Evolutionary conservation across 768 basidiomycete species (phyloP), one percentile per base, ranked within the genome.

Genomic region (Coprinellus micaceus): DNA sequence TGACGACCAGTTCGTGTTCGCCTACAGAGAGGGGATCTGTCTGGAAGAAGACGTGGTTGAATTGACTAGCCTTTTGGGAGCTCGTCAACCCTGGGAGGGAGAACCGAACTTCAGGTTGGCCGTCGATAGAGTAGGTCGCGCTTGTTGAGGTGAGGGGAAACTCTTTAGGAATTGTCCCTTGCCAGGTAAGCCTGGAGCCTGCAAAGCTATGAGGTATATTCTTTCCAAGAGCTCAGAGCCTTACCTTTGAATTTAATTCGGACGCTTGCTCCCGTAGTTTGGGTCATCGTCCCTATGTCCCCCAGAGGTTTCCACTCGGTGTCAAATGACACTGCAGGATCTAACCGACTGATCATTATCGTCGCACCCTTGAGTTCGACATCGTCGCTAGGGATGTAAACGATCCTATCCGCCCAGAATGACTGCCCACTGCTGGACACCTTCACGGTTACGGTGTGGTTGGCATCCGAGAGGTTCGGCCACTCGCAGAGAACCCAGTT

Each of bases 371-470:
- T 52, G 36, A 47, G 58, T 19, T 56, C 36, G 6, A 52, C 58
- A 29, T 49, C 57, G 30, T 48, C 17, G 6, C 64, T 64, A 0
- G 70, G 68, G 9, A 60, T 61, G 48, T 68, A 71, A 2, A 39
- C 26, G n/a, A 73, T 53, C n/a, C 66, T 64, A 54, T 73, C 71
- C 19, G 71, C 57, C 58, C 63, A 70, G 60, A 73, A 71, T 2
- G 60, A 40, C 37, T 56, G 63, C 7, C 67, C 66, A 17, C 58
- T 56, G 39, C 66, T 67, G 21, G 56, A 58, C 17, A 66, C 67
- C 28, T 66, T 63, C 30, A 73, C 54, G 1, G 60, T 68, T 10
- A 73, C 47, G 4, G 50, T 56, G 51, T 74, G 73, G 3, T 63
- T 43, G 12, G 62, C 64, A 29, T 67, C 60, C 12, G 55, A 24